A percentile compares a stretch with the other conserved stretches of the same genome.
phyloP scores from a whole-genome alignment of 2,329 filamentous ascomycete genomes.

The Fusarium tuaranense region DNA sequence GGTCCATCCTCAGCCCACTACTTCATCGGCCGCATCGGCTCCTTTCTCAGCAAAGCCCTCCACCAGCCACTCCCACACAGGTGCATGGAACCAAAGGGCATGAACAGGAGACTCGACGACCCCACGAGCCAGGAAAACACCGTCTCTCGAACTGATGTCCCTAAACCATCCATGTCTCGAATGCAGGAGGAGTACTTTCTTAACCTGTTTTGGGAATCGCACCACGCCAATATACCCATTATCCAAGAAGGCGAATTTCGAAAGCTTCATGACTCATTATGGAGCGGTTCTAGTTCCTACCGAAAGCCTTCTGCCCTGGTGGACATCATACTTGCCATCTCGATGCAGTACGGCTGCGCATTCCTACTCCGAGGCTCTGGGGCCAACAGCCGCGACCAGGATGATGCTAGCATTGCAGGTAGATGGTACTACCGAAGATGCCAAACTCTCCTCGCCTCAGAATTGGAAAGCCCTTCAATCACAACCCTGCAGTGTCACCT shows the following conservation, averaged over 20 bases:
- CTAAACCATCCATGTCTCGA: slow-evolving; percentile 51
- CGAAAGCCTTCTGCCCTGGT: slow-evolving; percentile 61
- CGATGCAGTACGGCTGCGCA: slow-evolving; percentile 59
- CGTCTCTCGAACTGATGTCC: neutral
- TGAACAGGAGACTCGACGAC: slow-evolving; percentile 15
- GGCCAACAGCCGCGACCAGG: neutral
- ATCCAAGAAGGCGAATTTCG: neutral
- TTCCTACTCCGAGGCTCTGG: slow-evolving; percentile 24
- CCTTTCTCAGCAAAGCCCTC: slow-evolving; percentile 49
- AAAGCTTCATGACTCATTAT: slow-evolving; percentile 52
- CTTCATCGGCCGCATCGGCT: slow-evolving; percentile 57
- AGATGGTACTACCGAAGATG: slow-evolving; percentile 60
- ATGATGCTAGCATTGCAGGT: slow-evolving; percentile 51
- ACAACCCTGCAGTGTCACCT: slow-evolving; percentile 62
- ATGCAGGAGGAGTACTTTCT: slow-evolving; percentile 61
- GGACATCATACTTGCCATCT: slow-evolving; percentile 64
- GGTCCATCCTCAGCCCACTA: slow-evolving; percentile 59
- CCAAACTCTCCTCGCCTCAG: slow-evolving; percentile 51
- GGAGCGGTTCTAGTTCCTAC: slow-evolving; percentile 31
- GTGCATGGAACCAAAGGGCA: slow-evolving; percentile 31
- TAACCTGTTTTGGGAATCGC: slow-evolving; percentile 58
- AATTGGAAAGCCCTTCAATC: slow-evolving; percentile 61
- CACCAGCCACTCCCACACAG: slow-evolving; percentile 40
- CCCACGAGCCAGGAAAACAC: slow-evolving; percentile 5
- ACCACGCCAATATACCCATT: slow-evolving; percentile 35